Conservation (phyloP, 257 asterid species). For the Henckelia pumila region DNA sequence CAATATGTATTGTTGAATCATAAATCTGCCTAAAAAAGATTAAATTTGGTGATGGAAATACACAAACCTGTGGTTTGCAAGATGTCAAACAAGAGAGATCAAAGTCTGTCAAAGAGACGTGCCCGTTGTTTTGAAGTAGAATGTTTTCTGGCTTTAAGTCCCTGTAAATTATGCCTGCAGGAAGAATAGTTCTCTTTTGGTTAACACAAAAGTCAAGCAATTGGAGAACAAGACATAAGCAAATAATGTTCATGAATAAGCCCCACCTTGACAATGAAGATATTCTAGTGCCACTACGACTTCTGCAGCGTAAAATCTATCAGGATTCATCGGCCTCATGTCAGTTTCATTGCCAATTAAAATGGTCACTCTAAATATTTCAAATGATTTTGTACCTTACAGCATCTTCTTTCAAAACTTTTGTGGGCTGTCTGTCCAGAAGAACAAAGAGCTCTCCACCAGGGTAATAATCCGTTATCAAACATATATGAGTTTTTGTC, state of each 20-base stretch:
- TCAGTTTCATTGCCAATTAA: slow-evolving; percentile 19
- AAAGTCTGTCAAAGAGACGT: slow-evolving; percentile 86
- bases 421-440: slow-evolving; percentile 75
- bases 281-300: slow-evolving; percentile 92
- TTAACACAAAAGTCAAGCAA: not conserved
- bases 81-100: slow-evolving; percentile 97
- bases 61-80: slow-evolving; percentile 86
- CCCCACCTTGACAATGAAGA: slow-evolving; percentile 95
- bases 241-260: not conserved
- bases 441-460: slow-evolving; percentile 95
- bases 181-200: not conserved
- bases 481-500: slow-evolving; percentile 91
- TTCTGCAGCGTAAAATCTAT: slow-evolving; percentile 91
- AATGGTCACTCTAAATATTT: not conserved
- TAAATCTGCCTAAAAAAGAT: not conserved
- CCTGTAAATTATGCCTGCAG: slow-evolving; percentile 90
- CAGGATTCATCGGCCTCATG: slow-evolving; percentile 10
- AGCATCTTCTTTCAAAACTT: slow-evolving; percentile 89
- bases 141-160: slow-evolving; percentile 97
- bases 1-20: slow-evolving; percentile 8
- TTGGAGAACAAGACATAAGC: not conserved
- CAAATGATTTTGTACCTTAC: slow-evolving; percentile 48
- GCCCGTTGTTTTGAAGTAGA: slow-evolving; percentile 74
- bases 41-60: slow-evolving; percentile 15
- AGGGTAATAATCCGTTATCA: slow-evolving; percentile 86